phyloP scores from a whole-genome alignment of 495 filamentous ascomycete species.

The Staphylotrichum longicolle region DNA sequence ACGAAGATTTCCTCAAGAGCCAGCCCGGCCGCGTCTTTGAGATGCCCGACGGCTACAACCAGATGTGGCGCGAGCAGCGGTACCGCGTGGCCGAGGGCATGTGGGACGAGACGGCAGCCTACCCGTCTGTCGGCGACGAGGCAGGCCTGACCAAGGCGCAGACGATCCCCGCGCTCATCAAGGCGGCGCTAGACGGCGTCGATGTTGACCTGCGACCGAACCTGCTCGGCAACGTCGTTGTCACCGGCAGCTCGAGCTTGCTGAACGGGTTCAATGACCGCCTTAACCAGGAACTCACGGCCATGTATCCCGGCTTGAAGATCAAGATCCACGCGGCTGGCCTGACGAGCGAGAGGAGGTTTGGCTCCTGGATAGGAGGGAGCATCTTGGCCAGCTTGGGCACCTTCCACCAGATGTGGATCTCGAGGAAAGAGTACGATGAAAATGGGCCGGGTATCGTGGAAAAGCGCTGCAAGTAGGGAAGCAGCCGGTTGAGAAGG shows the following conservation, averaged over 20 bases:
- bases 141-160: constrained; percentile 58
- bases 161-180: constrained; percentile 76
- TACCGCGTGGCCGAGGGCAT: constrained; percentile 82
- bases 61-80: constrained; percentile 84
- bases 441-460: constrained; percentile 70
- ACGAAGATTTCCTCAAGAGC: constrained; percentile 63
- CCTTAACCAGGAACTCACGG: constrained; percentile 74
- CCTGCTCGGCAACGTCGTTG: constrained; percentile 84
- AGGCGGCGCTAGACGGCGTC: constrained; percentile 68
- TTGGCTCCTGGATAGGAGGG: constrained; percentile 92
- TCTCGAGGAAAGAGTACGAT: constrained; percentile 79
- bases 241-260: constrained; percentile 81
- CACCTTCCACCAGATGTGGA: constrained; percentile 99
- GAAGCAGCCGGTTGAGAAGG: neutral
- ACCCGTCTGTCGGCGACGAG: constrained; percentile 35
- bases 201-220: constrained; percentile 86
- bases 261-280: constrained; percentile 88
- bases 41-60: constrained; percentile 90
- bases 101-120: constrained; percentile 75
- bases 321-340: constrained; percentile 83
- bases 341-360: constrained; percentile 81
- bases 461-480: constrained; percentile 74
- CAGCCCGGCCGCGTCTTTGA: constrained; percentile 83
- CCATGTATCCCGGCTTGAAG: constrained; percentile 73
- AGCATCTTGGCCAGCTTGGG: constrained; percentile 95